Evolutionary conservation across 1,284 basidiomycete genomes (phyloP).

Genomic region (Gomphus bonarii): DNA sequence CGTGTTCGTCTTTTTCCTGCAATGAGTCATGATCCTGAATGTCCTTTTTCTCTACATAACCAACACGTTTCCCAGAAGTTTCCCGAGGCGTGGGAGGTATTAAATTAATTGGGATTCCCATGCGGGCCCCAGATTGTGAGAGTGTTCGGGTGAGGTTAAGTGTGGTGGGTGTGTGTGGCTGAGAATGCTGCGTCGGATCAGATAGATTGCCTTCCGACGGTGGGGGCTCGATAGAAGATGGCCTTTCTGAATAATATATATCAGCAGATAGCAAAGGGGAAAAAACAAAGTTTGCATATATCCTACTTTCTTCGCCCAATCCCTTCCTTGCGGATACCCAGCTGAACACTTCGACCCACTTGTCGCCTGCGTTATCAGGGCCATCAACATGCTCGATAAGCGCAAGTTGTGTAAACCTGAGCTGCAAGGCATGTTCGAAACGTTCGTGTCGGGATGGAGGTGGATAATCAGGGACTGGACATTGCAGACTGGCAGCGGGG

Average conservation of each 20-base stretch:
- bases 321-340: constrained; percentile 67
- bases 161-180: not conserved
- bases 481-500: constrained; percentile 37
- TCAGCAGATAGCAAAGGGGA: not conserved
- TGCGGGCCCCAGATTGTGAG: constrained; percentile 8
- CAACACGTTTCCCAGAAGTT: not conserved
- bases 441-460: constrained; percentile 44
- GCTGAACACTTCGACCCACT: constrained; percentile 80
- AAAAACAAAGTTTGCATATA: not conserved
- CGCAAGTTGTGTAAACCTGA: constrained; percentile 82
- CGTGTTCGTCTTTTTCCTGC: constrained; percentile 22
- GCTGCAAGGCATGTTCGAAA: constrained; percentile 74
- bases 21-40: constrained; percentile 11
- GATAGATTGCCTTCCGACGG: not conserved
- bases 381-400: constrained; percentile 82
- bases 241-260: not conserved
- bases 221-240: constrained; percentile 6
- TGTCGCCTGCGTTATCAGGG: constrained; percentile 71
- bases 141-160: not conserved
- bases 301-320: constrained; percentile 29
- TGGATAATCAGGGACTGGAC: constrained; percentile 44
- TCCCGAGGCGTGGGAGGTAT: constrained; percentile 33
- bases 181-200: not conserved
- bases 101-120: constrained; percentile 31
- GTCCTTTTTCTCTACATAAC: constrained; percentile 7